Evolutionary conservation across 495 filamentous ascomycete genomes (phyloP).

Genomic region (Monascus purpureus): DNA sequence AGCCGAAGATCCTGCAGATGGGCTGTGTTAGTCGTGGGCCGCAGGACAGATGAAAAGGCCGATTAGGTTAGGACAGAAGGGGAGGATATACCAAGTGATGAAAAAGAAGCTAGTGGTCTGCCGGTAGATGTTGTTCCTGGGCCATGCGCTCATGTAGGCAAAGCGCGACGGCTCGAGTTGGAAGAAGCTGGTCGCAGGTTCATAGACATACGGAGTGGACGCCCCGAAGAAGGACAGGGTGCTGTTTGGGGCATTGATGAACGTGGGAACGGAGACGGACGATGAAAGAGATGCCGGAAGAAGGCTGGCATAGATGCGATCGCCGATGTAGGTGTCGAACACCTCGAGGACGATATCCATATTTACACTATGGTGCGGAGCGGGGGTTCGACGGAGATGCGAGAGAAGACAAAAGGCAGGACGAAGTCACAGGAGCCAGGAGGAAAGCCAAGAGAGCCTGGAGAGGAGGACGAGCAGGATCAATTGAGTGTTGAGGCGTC

Average conservation of each 20-base stretch:
- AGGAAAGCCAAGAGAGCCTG: slow-evolving; percentile 1
- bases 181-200: slow-evolving; percentile 60
- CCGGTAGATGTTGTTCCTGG: slow-evolving; percentile 66
- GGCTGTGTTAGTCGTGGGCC: too few relatives aligned
- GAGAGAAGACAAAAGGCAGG: background rate
- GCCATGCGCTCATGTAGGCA: slow-evolving; percentile 71
- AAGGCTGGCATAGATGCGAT: slow-evolving; percentile 60
- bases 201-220: slow-evolving; percentile 42
- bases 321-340: slow-evolving; percentile 71
- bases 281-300: slow-evolving; percentile 48
- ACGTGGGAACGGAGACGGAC: slow-evolving; percentile 18
- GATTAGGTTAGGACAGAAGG: too few relatives aligned
- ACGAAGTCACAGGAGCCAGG: background rate
- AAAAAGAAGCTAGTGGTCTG: slow-evolving; percentile 65
- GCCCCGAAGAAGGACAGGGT: slow-evolving; percentile 28
- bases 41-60: too few relatives aligned
- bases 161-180: slow-evolving; percentile 56
- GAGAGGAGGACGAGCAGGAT: too few relatives aligned
- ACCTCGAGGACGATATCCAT: slow-evolving; percentile 92
- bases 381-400: background rate
- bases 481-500: too few relatives aligned
- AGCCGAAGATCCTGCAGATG: slow-evolving; percentile 63
- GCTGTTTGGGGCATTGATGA: slow-evolving; percentile 26
- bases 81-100: slow-evolving; percentile 73
- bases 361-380: slow-evolving; percentile 2